Base-by-base conservation (phyloP, 1,139 yeast species). In the Blastobotrys raffinosifermentans region DNA sequence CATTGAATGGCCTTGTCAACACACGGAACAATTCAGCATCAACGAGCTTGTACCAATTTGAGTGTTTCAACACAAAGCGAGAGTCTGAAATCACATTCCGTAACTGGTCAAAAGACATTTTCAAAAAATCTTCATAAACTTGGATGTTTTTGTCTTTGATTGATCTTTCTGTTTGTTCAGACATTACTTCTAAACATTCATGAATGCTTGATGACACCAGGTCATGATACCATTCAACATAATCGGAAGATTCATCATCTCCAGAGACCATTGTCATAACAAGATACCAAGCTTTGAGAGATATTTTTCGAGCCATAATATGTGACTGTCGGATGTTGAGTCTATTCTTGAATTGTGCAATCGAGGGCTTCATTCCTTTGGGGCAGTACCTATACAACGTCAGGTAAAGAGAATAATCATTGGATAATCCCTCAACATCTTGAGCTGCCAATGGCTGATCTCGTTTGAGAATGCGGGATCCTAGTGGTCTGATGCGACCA, bases 351-450 rank as follows among this genome's bases (percentile, higher is more conserved):
- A 49, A 36, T 29, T 45, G 50, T 4, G 37, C 41, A 20, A 47
- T 32, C 7, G 49, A 37, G 4, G 50, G 51, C 18, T 52, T 37
- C n/a, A 27, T 21, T 4, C 29, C 31, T 9, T 31, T 22, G 10
- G 41, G 42, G 20, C 41, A 34, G 34, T 37, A 38, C 8, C 30
- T 26, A 27, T 44, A 47, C 25, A 39, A 30, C 9, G 46, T 42
- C 29, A 48, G 34, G n/a, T 46, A 34, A 9, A 49, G 35, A 10
- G 45, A 39, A 27, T 41, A 48, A 26, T 44, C 45, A 23, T 49
- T 48, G 19, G 45, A 40, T 26, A 48, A 34, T 10, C 48, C 44
- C 25, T 46, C 50, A 20, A 48, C 34, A 17, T 48, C 50, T 11
- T 39, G 14, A 3, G 41, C 25, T 18, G 25, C 30, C 21, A 48